Base-by-base conservation (phyloP, 805 yeast species). In the Saturnispora saitoi region DNA sequence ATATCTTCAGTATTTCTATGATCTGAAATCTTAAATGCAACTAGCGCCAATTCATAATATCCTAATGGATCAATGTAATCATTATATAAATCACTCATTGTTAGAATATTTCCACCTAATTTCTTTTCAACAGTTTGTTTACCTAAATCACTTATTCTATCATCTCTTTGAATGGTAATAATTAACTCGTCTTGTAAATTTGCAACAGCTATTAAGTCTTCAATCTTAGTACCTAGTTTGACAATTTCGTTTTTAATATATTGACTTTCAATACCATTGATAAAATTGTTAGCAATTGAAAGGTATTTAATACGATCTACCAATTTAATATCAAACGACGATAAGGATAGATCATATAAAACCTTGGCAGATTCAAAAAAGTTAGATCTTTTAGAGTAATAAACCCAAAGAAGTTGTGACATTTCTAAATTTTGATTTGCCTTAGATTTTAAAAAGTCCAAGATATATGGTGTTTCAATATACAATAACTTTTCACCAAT, bases 251-350 rank as follows among this genome's bases (percentile, higher is more conserved):
- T 95, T 56, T 91, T 76, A 59, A 82, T 73, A 50, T 74, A 77
- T 29, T 91, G 86, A 24, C 91, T 84, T 53, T 89, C 80, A 41
- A 77, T 80, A 64, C 95, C 84, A 60, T 87, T 86, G 64, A 95
- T 85, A 69, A 87, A 89, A 3, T 96, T 96, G 64, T 84, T 85
- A 1, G 97, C 97, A 56, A 97, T 76, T 1, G 97, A 86, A 48
- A 93, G 70, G 61, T 77, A 88, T 65, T 90, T 96, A 40, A 91
- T 83, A 62, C 99, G 77, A 58, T 83, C 82, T 34, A 76, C 73
- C 50, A 91, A 72, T 32, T 75, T 68, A 44, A 91, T 70, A 10
- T 76, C 75, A 63, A 88, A 87, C 46, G 80, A 82, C 15, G 95
- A 83, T 19, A 80, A 69, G 0, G 96, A 83, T 49, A 93, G 69